phyloP scores from a whole-genome alignment of 2,329 filamentous ascomycete genomes.

The Lachnellula hyalina region DNA sequence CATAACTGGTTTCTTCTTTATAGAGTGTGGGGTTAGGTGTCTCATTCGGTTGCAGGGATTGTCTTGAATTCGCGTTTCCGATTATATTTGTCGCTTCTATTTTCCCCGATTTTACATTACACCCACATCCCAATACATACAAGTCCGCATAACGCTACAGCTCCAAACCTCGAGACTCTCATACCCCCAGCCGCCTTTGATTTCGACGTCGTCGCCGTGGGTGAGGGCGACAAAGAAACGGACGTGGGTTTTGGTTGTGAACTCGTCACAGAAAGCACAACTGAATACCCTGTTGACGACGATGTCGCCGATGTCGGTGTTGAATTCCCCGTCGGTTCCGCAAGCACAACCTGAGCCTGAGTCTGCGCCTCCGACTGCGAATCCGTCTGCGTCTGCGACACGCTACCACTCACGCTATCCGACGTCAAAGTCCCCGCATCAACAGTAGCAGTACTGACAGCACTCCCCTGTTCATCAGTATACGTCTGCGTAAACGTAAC shows the following conservation, averaged over 20 bases:
- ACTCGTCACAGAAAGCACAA: not conserved
- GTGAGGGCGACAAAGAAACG: not conserved
- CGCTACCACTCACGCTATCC: not conserved
- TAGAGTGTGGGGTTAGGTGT: no score
- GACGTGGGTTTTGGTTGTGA: not conserved
- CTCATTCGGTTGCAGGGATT: no score
- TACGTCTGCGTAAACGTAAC: not conserved
- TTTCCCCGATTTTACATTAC: not conserved
- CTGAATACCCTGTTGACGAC: not conserved
- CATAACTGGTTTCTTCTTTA: no score
- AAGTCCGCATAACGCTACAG: not conserved
- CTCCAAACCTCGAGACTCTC: not conserved
- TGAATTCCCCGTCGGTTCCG: not conserved
- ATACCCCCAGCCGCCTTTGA: not conserved
- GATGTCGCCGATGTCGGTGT: not conserved
- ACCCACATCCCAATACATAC: not conserved
- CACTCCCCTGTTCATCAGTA: not conserved
- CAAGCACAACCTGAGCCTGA: not conserved
- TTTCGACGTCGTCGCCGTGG: not conserved
- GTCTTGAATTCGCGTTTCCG: no score
- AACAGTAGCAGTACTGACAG: not conserved
- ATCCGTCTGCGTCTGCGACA: not conserved
- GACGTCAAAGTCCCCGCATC: not conserved
- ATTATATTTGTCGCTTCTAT: no score
- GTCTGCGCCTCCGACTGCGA: not conserved